Base-by-base conservation (phyloP, 441 rosid species). In the Corymbia citriodora region DNA sequence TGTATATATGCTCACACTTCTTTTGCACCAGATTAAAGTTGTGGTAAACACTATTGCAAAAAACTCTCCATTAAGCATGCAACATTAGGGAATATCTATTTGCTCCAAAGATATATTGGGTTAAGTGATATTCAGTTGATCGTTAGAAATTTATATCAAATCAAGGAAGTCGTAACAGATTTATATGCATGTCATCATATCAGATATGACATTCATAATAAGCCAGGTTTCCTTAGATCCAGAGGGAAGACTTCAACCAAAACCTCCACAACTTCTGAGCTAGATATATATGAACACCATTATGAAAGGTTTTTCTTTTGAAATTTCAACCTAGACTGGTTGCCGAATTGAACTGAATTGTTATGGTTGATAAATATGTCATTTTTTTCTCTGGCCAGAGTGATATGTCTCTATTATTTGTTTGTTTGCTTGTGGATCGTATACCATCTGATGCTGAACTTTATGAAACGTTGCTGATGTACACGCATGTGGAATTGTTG, bases 271-370 rank as follows among this genome's bases (percentile, higher is more conserved):
- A 27, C 68, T 5, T 27, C 2, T 27, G 31, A 61, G 68, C 68
- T 61, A 12, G 29, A 23, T 10, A 23, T 23, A 59, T 31, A 27
- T 61, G 12, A 61, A 61, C n/a, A 27, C 3, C 17, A 61, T 25
- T 27, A 27, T 61, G 1, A 27, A 61, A 27, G 17, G 4, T 12
- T 27, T 8, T 55, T 55, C 31, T 61, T 61, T 61, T 12, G 7
- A 27, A 61, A 61, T 61, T 12, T 16, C 31, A 27, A 12, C 13
- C 0, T 29, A 61, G 15, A 0, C 31, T 1, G 3, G 8, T 61
- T 61, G 68, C 16, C 6, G 1, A 27, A 61, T 0, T 61, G 9
- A 61, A 61, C 2, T 61, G 4, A 61, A 27, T 6, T 23, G 31
- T 27, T 12, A 3, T 27, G 68, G 68, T 27, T 25, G 13, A 57